These are phyloP conservation scores for Pythium periplocum DNA, from an alignment of 352 stramenopile species.

Conservation along the genomic window DNA sequence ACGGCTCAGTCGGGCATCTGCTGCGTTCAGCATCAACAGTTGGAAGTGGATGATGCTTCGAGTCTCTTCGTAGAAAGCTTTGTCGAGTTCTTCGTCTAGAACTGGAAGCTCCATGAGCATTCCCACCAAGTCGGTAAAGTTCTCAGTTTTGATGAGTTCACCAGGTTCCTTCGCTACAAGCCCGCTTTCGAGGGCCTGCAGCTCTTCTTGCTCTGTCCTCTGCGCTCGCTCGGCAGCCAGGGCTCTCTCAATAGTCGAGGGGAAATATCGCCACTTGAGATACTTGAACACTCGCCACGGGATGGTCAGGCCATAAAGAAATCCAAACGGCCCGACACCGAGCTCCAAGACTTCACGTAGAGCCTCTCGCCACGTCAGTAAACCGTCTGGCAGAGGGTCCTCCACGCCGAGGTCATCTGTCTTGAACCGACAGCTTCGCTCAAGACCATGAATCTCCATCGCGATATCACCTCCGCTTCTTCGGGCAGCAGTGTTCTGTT, in stretches of 20 bases:
- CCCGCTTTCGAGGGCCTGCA: constrained; percentile 15
- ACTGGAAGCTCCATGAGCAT: constrained; percentile 56
- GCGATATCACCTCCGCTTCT: constrained; percentile 48
- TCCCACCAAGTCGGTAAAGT: constrained; percentile 50
- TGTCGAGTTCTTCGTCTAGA: constrained; percentile 71
- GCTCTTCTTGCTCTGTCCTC: constrained; percentile 13
- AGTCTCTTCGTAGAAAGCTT: constrained; percentile 86
- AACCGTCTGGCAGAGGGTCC: constrained; percentile 32
- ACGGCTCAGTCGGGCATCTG: constrained; percentile 79
- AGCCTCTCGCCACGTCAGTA: constrained; percentile 35
- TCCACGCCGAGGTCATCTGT: constrained; percentile 30
- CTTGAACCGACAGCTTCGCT: constrained; percentile 38
- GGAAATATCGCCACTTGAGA: constrained; percentile 48
- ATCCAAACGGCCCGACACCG: constrained; percentile 56
- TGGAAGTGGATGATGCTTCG: constrained; percentile 89
- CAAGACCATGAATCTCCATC: constrained; percentile 61
- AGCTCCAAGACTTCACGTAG: constrained; percentile 38
- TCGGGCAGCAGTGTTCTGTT: constrained; percentile 8
- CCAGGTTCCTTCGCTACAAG: background rate
- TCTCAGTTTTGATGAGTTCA: constrained; percentile 4
- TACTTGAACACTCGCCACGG: constrained; percentile 36
- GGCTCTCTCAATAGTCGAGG: constrained; percentile 19
- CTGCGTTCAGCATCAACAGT: constrained; percentile 85
- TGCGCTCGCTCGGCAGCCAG: constrained; percentile 10
- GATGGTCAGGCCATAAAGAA: constrained; percentile 55